Base-by-base conservation (phyloP, 371 early-diverging fungal genomes). In the Umbelopsis sp. region DNA sequence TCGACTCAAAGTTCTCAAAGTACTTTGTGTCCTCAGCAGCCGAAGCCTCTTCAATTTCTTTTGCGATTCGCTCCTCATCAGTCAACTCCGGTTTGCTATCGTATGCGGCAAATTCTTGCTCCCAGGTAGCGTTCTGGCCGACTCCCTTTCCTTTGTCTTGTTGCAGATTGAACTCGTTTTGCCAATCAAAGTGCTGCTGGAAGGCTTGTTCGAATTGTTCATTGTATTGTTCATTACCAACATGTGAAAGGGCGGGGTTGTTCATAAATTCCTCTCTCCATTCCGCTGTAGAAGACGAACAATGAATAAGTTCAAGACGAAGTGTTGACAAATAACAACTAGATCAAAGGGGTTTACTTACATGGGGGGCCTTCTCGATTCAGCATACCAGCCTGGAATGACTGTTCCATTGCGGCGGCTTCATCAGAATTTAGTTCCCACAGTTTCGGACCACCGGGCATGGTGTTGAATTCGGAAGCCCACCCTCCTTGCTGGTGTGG, bases 51-150 rank as follows among this genome's bases (percentile, higher is more conserved):
- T 79, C 83, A 3, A 84, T 75, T 72, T 84, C 79, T 6, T 68
- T 69, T 7, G 82, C 82, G 62, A 81, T 80, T 18, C 57, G 57
- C 45, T 84, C 84, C 44, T 84, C 83, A 32, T 85, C 85, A 4
- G 80, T 77, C 24, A 76, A 79, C 46, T 77, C 70, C 3, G 81
- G 74, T 48, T 73, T 69, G 38, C 69, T 50, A 64, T 83, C 83
- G 53, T 82, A 80, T 3, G 84, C 87, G 14, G 86, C 87, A 71
- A 92, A 92, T 63, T 94, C 89, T 22, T 90, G 89, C 63, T 91
- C 91, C 91, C 91, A 91, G 4, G 76, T 76, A 10, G 76, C 77
- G 51, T 83, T 69, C 64, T 74, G 74, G 29, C 85, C 81, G 7
- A 80, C 71, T 14, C 78, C 80, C 66, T 87, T 87, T 37, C 87